Conservation (phyloP, 169 alveolate genomes). For the Pseudocohnilembus persalinus region DNA sequence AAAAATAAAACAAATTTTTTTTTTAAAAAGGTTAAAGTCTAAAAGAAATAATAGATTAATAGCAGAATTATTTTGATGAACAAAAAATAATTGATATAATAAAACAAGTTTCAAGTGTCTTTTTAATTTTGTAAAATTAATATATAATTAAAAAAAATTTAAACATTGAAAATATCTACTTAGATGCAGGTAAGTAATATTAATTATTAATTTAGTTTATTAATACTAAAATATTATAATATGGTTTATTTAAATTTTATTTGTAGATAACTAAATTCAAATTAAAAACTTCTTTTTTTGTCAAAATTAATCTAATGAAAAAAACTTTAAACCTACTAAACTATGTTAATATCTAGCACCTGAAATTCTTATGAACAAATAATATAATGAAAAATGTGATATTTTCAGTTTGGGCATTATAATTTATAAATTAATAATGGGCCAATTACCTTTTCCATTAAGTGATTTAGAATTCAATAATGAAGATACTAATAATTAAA, state of each 20-base stretch:
- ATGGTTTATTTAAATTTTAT: too few relatives aligned
- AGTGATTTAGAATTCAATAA: too few relatives aligned
- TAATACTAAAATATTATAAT: too few relatives aligned
- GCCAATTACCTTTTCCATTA: neutral
- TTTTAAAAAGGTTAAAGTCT: too few relatives aligned
- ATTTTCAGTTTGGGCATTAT: neutral
- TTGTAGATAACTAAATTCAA: too few relatives aligned
- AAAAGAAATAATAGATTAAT: neutral
- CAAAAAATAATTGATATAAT: slow-evolving; percentile 5
- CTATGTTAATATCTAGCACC: neutral
- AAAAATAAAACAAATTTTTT: too few relatives aligned
- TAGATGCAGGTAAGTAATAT: neutral
- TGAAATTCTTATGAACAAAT: neutral
- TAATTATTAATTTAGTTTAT: too few relatives aligned
- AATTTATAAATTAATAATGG: neutral
- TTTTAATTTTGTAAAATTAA: neutral
- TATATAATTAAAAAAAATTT: slow-evolving; percentile 18
- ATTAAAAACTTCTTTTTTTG: neutral
- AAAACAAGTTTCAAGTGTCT: neutral
- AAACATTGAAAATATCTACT: neutral
- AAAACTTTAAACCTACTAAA: neutral
- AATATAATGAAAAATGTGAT: neutral
- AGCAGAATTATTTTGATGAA: slow-evolving; percentile 3
- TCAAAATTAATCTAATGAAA: neutral
- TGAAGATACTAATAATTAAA: too few relatives aligned